Percentiles rank a stretch among this genome's conserved stretches.
phyloP scores from a whole-genome alignment of 306 rosid species.

The Fragaria iinumae region DNA sequence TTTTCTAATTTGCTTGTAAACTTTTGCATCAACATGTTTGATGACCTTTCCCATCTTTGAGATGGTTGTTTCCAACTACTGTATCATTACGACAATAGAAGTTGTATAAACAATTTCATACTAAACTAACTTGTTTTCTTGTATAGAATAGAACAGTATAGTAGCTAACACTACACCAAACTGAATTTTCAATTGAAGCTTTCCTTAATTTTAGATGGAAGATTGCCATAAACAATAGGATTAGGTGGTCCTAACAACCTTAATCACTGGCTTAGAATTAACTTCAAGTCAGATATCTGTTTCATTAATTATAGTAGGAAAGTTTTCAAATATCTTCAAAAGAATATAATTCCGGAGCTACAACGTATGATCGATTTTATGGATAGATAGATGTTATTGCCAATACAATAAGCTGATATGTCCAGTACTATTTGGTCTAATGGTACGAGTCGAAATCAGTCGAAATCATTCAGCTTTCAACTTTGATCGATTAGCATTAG shows the following conservation, averaged over 20 bases:
- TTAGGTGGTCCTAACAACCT: neutral
- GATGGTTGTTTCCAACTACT: constrained; percentile 16
- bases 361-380: neutral
- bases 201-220: neutral
- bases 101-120: neutral
- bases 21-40: constrained; percentile 7
- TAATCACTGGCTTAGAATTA: neutral
- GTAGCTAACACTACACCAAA: neutral
- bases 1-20: constrained; percentile 31
- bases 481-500: neutral
- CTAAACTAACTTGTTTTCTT: neutral
- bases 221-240: neutral
- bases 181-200: neutral
- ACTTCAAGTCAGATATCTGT: neutral
- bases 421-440: too few species aligned
- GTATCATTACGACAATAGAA: neutral
- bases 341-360: neutral
- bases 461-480: neutral
- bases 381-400: neutral
- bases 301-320: neutral
- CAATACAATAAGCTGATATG: neutral
- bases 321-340: neutral
- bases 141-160: neutral
- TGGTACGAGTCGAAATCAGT: neutral
- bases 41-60: constrained; percentile 13